Evolutionary conservation across 352 stramenopile species (phyloP), one percentile per base, ranked within the genome.

Genomic region (Globisporangium perplexum): DNA sequence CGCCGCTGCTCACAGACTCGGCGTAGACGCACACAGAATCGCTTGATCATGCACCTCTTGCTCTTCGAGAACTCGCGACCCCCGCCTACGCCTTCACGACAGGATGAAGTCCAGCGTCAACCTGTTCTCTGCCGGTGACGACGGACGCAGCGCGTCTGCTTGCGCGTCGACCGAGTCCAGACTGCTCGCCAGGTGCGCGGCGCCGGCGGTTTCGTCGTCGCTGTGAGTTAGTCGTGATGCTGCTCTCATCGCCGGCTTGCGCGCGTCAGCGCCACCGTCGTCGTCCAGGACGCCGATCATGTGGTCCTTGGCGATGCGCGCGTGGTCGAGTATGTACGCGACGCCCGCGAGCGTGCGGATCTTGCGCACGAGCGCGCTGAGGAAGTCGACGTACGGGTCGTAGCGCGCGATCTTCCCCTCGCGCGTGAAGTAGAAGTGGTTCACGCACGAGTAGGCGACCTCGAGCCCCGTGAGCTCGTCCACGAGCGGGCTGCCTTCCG

Each of bases 341-440:
- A 81, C 72, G 11, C 67, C 39, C 5, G 53, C 47, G 11, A 78
- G 56, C 11, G 22, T 62, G 18, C 57, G 60, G 15, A 85, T 43
- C 33, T 64, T 68, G 28, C 28, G 28, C 51, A 62, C 54, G 7
- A 79, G 53, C 8, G 56, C 74, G 22, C 43, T 49, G 6, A 77
- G 55, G 24, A 77, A 80, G 24, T 79, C 65, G 43, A 73, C 69
- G 20, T 75, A 55, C 14, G 63, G 58, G 36, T 71, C 55, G 50
- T 83, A 82, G 50, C 61, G 69, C 50, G 62, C 55, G 51, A 82
- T 76, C 54, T 67, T 69, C 51, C 74, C 71, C 24, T 60, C 45
- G 38, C 50, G 3, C 51, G 66, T 56, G 42, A 81, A 85, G 42
- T 75, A 68, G 39, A 83, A 75, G 39, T 66, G 65, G 44, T 75